Evolutionary conservation across 805 yeast species (phyloP).

Genomic region (Cyberlindnera saturnus): DNA sequence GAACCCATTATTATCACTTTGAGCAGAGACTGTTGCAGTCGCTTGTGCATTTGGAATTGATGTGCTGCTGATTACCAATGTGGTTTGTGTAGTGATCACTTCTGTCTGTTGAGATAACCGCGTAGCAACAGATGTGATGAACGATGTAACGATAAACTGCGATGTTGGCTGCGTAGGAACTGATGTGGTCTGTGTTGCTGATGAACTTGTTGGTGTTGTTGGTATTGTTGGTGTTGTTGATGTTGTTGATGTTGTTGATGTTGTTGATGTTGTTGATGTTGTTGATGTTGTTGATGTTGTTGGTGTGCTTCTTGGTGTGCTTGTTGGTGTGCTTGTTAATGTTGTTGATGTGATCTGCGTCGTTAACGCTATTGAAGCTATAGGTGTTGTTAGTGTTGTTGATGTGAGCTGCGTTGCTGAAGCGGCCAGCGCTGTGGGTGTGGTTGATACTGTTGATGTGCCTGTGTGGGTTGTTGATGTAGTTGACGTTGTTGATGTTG

Average conservation of each 20-base stretch:
- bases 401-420: constrained; percentile 3
- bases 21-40: background rate
- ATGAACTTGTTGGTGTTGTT: too few species aligned
- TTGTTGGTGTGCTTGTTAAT: constrained; percentile 6
- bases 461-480: constrained; percentile 4
- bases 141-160: constrained; percentile 10
- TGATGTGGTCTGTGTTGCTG: too few species aligned
- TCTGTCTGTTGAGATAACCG: constrained; percentile 8
- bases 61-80: constrained; percentile 7
- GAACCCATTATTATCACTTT: constrained; percentile 33
- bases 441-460: constrained; percentile 3
- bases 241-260: too few species aligned
- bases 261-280: background rate
- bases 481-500: constrained; percentile 7
- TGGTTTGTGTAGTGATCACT: constrained; percentile 9
- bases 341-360: constrained; percentile 6
- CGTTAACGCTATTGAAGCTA: constrained; percentile 4
- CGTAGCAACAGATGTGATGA: constrained; percentile 7
- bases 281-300: background rate
- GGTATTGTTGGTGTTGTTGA: too few species aligned
- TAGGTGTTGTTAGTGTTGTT: constrained; percentile 4
- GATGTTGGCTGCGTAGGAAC: constrained; percentile 1
- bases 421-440: constrained; percentile 5
- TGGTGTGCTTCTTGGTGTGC: too few species aligned
- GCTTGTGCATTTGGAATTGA: background rate